Base-by-base conservation (phyloP, 1,284 basidiomycete genomes). In the Rhodotorula sp. region DNA sequence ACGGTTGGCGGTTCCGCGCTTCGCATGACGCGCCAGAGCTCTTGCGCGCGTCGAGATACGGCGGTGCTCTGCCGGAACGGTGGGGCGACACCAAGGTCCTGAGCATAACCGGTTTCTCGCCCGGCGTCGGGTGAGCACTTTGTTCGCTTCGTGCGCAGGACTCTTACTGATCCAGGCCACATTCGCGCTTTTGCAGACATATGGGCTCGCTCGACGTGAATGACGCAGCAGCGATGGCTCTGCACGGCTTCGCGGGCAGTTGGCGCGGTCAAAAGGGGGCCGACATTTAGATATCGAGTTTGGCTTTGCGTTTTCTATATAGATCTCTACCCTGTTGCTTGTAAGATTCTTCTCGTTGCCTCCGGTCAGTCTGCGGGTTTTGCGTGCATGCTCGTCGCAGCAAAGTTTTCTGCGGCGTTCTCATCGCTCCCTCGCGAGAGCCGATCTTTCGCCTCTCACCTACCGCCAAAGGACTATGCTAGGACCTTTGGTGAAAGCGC, bases 71-170 rank as follows among this genome's bases (percentile, higher is more conserved):
- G n/a, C 46, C 58, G 49, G 61, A 70, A 2, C 42, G 66, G 8
- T 68, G 62, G 58, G 74, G 71, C 12, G 75, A 77, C 51, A 61
- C 74, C 54, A 67, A 75, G 26, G 71, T 77, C 0, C 33, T 74
- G 3, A 64, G 60, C 29, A 72, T 75, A 8, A 76, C 74, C 8
- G 76, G 71, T 2, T 76, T 77, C 58, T 72, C 69, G 37, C 76
- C 76, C 12, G 76, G 76, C 5, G 71, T 77, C 30, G 76, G 76
- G 67, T 68, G n/a, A n/a, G 64, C 33, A 14, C 18, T 22, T 18
- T 22, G 18, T 51, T 37, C 18, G n/a, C 44, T 22, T 7, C 14
- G 49, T 22, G 55, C 14, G 30, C 30, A 20, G n/a, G n/a, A 20
- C 30, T n/a, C 18, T 12, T 15, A 17, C 59, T 61, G 20, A 42